These are phyloP conservation scores for Neurospora terricola DNA, from an alignment of 495 filamentous ascomycete genomes.

Conservation along the genomic window DNA sequence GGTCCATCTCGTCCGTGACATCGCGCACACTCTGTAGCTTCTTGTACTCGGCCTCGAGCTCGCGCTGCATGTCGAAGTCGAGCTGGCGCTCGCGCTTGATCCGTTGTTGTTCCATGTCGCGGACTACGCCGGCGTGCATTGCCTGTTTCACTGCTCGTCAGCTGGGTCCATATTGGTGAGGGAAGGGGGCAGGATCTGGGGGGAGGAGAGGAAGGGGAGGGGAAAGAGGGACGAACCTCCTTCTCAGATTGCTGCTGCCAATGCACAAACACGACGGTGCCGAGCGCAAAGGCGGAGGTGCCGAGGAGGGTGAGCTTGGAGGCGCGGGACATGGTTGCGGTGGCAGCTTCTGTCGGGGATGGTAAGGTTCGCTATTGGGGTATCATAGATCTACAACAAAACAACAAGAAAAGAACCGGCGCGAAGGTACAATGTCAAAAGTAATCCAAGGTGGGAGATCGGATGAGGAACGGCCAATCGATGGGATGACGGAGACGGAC, in stretches of 20 bases:
- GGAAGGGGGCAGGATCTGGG: too few species aligned
- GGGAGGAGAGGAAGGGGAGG: neutral
- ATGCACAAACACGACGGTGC: constrained; percentile 80
- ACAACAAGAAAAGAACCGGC: neutral
- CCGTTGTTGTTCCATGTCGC: constrained; percentile 89
- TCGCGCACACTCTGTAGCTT: constrained; percentile 60
- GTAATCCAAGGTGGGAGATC: too few species aligned
- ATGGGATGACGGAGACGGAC: neutral
- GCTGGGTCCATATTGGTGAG: too few species aligned
- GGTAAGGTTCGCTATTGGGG: too few species aligned
- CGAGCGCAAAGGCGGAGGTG: constrained; percentile 64
- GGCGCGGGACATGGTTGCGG: constrained; percentile 76
- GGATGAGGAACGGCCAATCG: neutral
- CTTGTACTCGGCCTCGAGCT: constrained; percentile 79
- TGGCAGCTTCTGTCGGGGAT: too few species aligned
- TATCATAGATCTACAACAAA: neutral
- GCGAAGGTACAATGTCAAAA: too few species aligned
- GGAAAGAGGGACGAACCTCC: constrained; percentile 45
- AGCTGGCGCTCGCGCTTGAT: constrained; percentile 78
- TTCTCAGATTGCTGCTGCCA: constrained; percentile 78
- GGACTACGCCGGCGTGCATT: constrained; percentile 92
- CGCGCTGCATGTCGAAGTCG: constrained; percentile 87
- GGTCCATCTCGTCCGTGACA: constrained; percentile 16
- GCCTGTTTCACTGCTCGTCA: too few species aligned
- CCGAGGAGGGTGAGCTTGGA: constrained; percentile 75